Evolutionary conservation across 495 filamentous ascomycete genomes (phyloP).

Genomic region (Neurospora hispaniola): DNA sequence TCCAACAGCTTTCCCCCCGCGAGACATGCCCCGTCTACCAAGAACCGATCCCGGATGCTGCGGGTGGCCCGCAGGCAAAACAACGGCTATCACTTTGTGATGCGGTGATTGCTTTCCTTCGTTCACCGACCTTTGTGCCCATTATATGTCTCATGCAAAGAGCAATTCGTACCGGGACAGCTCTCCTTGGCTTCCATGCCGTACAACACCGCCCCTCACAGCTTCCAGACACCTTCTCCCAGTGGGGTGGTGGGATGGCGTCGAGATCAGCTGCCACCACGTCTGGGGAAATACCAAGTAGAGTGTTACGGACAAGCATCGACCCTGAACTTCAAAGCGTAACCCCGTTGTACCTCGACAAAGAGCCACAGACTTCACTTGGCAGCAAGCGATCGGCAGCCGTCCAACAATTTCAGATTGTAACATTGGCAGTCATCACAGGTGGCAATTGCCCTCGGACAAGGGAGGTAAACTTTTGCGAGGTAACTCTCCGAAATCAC

Average conservation of each 20-base stretch:
- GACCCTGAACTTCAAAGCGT: not conserved
- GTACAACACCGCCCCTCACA: not conserved
- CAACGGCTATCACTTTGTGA: not conserved
- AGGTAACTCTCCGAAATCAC: not conserved
- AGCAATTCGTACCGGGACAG: not conserved
- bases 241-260: not conserved
- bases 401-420: not conserved
- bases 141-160: constrained; percentile 2
- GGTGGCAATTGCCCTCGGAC: not conserved
- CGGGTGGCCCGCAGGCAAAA: not conserved
- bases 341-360: not conserved
- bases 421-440: constrained; percentile 3
- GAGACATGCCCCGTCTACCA: not conserved
- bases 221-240: not conserved
- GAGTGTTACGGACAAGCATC: not conserved
- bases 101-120: constrained; percentile 2
- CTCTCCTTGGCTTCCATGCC: not conserved
- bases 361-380: not conserved
- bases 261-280: not conserved
- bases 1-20: not conserved
- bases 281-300: not conserved
- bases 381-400: not conserved
- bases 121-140: constrained; percentile 12
- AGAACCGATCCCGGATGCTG: not conserved
- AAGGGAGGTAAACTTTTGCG: not conserved